phyloP scores from a whole-genome alignment of 2,329 filamentous ascomycete species.

The Xylariaceae sp. region DNA sequence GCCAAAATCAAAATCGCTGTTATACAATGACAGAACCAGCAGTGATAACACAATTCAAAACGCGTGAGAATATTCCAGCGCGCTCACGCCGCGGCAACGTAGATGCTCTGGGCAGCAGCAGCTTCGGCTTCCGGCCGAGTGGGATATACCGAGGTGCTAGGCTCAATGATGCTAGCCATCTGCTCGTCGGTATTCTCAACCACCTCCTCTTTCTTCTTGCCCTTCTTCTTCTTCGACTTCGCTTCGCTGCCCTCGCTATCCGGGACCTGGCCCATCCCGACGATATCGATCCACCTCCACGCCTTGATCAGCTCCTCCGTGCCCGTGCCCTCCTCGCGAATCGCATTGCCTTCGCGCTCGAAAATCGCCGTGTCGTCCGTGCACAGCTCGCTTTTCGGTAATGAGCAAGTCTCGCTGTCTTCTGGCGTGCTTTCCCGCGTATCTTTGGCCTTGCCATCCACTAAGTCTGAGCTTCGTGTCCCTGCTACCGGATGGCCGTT shows the following conservation, averaged over 20 bases:
- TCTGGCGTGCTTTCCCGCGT: conserved; percentile 33
- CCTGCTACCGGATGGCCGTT: conserved; percentile 46
- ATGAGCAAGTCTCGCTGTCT: conserved; percentile 28
- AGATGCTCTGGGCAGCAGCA: background rate
- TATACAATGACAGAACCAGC: no score
- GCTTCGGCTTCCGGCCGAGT: background rate
- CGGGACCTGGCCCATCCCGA: conserved; percentile 41
- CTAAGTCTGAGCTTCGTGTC: conserved; percentile 39
- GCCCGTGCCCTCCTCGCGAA: conserved; percentile 3
- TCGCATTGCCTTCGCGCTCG: conserved; percentile 37
- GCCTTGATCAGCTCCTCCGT: conserved; percentile 36
- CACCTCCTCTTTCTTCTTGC: conserved; percentile 18
- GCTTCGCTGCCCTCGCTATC: conserved; percentile 5
- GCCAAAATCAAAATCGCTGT: background rate
- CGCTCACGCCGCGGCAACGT: conserved; percentile 5
- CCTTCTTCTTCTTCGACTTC: conserved; percentile 21
- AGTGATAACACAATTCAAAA: no score
- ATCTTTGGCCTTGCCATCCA: conserved; percentile 39
- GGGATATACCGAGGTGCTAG: conserved; percentile 12
- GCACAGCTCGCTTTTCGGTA: conserved; percentile 16
- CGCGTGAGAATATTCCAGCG: background rate
- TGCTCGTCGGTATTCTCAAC: conserved; percentile 24
- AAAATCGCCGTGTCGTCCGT: conserved; percentile 51
- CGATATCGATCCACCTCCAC: conserved; percentile 52
- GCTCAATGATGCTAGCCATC: conserved; percentile 38